Base-by-base conservation (phyloP, 108 stramenopile species). In the Nannochloropsis gaditana region DNA sequence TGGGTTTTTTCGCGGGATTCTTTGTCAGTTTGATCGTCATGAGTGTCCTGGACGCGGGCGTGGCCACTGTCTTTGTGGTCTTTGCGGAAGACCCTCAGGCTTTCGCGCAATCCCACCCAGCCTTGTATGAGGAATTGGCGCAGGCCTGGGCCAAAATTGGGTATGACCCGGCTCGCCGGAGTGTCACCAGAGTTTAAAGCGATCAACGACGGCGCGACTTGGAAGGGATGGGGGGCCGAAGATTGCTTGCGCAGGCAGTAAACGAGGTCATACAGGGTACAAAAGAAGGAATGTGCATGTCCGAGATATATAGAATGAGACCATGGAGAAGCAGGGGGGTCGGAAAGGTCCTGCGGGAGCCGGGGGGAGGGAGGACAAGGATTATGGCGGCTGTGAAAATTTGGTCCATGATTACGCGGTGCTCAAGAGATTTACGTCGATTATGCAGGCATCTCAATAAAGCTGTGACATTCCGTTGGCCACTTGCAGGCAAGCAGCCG, bases 11-110 rank as follows among this genome's bases (percentile, higher is more conserved):
- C 8, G 59, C 5, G 9, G 84, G 84, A 9, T 85, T 80, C 41
- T 10, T 45, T 21, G 44, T 85, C 79, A 41, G 44, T 11, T 43
- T 44, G 80, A 21, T 85, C 11, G 44, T 79, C 41, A 21, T 86
- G 15, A 44, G 21, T 80, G 85, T 86, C 9, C n/a, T 89, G 21
- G 50, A 59, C n/a, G 43, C 44, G 8, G 89, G 85, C 8, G 86
- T 84, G 31, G 89, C 89, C 45, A 89, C 85, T 19, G 82, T 89
- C 6, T 89, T 87, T 50, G 89, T 89, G 9, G 85, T 85, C 50
- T 89, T 89, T 44, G 89, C 89, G 15, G 89, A 89, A 42, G 47
- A 86, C 59, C 79, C 84, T 21, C 45, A 44, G n/a, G 44, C 82
- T 19, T 50, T 89, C 19, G 43, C n/a, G 8, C 41, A 84, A 9